Evolutionary conservation across 2,329 filamentous ascomycete species (phyloP), one percentile per base, ranked within the genome.

Genomic region (Plenodomus lindquistii): DNA sequence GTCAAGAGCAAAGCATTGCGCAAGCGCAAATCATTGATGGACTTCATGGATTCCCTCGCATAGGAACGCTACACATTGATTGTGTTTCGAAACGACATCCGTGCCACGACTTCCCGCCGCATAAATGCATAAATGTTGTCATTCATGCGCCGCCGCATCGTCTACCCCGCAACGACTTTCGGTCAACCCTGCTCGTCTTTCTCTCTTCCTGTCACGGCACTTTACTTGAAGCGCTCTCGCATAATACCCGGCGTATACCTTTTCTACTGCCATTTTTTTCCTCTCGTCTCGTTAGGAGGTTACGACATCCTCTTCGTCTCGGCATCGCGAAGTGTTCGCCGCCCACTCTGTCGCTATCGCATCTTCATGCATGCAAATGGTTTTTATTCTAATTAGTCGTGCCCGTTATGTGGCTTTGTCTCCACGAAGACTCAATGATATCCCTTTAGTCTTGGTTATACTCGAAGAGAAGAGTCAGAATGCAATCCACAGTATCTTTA

Each of bases 21-120:
- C 36, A 72, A 72, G 60, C 60, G 70, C 37, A 72, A 70, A 52
- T 71, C 68, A 31, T 50, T 71, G 20, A 70, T 73, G 66, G 68
- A 70, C 42, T 58, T 72, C 41, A 60, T 70, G 38, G 48, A 53
- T 40, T 58, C 58, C 40, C 44, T 64, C 22, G 40, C 53, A 44
- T 45, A 16, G 37, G 20, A 29, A 24, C 15, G 27, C 27, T 13
- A 8, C 11, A 15, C 22, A 36, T 22, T 42, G 19, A 48, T 44
- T 55, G 51, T 45, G 54, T 62, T 63, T 59, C 58, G 46, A 57
- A 52, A 44, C 47, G 20, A 38, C 37, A 31, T 21, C 42, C 34
- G 37, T 39, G 20, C 41, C 40, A 31, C 50, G 38, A 42, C 35
- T 27, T 35, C 31, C 35, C 35, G 40, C 4, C 45, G 54, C 52